Evolutionary conservation across 148 eudicot genomes (phyloP).

Genomic region (Cornus kousa): DNA sequence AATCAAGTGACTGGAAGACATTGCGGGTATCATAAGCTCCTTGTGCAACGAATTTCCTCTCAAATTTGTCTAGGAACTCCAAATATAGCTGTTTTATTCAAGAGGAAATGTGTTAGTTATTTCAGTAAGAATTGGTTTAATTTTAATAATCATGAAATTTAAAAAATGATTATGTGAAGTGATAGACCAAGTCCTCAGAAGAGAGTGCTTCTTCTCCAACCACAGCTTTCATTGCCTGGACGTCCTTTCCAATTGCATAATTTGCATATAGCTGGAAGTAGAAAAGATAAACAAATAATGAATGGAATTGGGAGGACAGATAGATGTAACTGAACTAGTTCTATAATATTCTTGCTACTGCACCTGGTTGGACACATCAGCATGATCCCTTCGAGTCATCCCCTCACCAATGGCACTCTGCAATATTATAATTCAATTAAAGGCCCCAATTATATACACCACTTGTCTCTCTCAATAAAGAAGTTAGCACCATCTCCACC

Average conservation of each 20-base stretch:
- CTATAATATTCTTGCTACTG: neutral
- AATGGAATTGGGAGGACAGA: neutral
- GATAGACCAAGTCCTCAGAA: conserved; percentile 86
- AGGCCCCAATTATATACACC: too few relatives aligned
- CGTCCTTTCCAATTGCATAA: conserved; percentile 99
- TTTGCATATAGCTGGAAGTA: conserved; percentile 81
- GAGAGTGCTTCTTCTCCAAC: conserved; percentile 99
- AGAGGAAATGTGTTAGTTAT: neutral
- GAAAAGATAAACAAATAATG: neutral
- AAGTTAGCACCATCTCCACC: too few relatives aligned
- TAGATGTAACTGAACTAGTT: neutral
- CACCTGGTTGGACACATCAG: conserved; percentile 98
- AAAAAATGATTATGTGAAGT: neutral
- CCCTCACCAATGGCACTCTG: conserved; percentile 99
- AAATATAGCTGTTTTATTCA: conserved; percentile 64
- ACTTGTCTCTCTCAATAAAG: too few relatives aligned
- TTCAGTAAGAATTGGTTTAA: neutral
- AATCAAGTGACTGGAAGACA: conserved; percentile 94
- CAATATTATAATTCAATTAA: conserved; percentile 5
- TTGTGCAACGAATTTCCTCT: conserved; percentile 94
- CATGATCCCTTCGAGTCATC: conserved; percentile 97
- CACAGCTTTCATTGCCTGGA: conserved; percentile 99
- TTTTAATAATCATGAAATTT: neutral
- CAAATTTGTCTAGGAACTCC: conserved; percentile 95
- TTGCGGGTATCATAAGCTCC: conserved; percentile 97